phyloP scores from a whole-genome alignment of 1,139 yeast genomes.

The Scheffersomyces titani region DNA sequence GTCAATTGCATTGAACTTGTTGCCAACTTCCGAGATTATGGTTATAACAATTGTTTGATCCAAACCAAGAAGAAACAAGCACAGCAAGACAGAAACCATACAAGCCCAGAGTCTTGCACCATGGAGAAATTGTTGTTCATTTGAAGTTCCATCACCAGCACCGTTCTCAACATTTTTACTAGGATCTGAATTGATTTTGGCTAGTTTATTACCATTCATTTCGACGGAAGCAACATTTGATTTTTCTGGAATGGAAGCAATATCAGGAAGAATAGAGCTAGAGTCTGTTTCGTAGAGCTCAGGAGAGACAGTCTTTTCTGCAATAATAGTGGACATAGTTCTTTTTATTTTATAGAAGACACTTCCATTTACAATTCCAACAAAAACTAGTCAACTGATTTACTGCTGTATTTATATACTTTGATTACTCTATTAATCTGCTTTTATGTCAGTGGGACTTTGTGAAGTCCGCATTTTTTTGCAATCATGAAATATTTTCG shows the following conservation, averaged over 20 bases:
- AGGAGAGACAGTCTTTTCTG: background rate
- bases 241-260: background rate
- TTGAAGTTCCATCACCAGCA: conserved; percentile 19
- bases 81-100: conserved; percentile 5
- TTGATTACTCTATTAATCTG: too few relatives aligned
- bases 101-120: conserved; percentile 11
- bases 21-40: conserved; percentile 14
- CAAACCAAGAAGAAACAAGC: conserved; percentile 14
- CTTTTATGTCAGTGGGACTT: background rate
- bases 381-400: background rate
- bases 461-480: background rate
- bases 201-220: background rate
- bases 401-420: background rate
- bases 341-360: too few relatives aligned
- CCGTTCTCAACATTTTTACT: conserved; percentile 9
- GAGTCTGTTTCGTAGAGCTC: background rate
- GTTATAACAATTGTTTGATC: conserved; percentile 20
- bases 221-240: background rate
- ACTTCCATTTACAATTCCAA: background rate
- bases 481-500: background rate
- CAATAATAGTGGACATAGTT: background rate
- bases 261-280: background rate
- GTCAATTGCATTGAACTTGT: conserved; percentile 11
- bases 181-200: background rate
- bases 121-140: conserved; percentile 14